A percentile compares a stretch with the other conserved stretches of the same genome.
phyloP scores from a whole-genome alignment of 805 yeast genomes.

The Candida piceae region DNA sequence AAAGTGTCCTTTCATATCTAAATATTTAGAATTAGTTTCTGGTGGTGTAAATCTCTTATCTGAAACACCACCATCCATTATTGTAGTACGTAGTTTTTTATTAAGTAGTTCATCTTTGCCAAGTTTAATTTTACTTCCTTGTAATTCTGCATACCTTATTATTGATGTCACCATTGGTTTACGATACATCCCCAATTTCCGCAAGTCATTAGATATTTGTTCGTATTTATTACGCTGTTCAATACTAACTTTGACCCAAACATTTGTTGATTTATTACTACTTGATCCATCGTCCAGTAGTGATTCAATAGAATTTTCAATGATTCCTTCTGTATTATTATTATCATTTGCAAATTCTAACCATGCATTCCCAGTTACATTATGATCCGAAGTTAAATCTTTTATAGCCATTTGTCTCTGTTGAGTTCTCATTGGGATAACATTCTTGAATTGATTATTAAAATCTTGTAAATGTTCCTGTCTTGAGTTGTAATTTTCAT shows the following conservation, averaged over 20 bases:
- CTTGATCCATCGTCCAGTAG: neutral
- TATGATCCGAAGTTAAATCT: slow-evolving; percentile 10
- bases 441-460: neutral
- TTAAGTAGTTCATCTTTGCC: too few species aligned
- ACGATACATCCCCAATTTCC: slow-evolving; percentile 23
- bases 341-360: slow-evolving; percentile 10
- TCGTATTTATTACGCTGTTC: slow-evolving; percentile 25
- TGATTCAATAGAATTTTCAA: slow-evolving; percentile 5
- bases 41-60: too few species aligned
- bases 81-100: neutral
- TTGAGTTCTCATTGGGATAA: slow-evolving; percentile 22
- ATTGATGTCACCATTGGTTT: slow-evolving; percentile 26
- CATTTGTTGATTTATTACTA: slow-evolving; percentile 3
- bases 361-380: slow-evolving; percentile 21
- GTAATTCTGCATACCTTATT: too few species aligned
- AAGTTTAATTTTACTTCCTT: too few species aligned
- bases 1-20: slow-evolving; percentile 13
- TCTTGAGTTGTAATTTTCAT: neutral
- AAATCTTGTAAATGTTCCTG: neutral
- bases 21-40: slow-evolving; percentile 1
- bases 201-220: slow-evolving; percentile 24
- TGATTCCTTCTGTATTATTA: neutral
- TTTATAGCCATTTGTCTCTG: slow-evolving; percentile 25
- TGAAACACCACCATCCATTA: neutral
- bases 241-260: slow-evolving; percentile 24